Percentiles rank a stretch among this genome's conserved stretches.
phyloP scores from a whole-genome alignment of 129 eudicot genomes.

The Flaveria brownii region DNA sequence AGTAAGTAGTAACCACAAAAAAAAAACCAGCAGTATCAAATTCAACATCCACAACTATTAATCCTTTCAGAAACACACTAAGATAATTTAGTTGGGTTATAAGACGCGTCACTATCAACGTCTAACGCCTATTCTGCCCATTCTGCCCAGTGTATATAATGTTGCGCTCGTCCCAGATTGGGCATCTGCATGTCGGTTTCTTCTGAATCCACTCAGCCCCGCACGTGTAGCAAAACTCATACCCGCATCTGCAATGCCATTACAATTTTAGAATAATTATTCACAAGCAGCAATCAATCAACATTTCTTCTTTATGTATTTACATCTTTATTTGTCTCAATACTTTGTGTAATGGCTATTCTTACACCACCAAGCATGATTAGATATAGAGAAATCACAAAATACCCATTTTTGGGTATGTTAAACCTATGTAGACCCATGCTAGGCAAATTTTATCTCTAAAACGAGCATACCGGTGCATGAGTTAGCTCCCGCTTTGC shows the following conservation, averaged over 20 bases:
- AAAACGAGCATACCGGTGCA: too few species aligned
- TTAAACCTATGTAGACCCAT: too few species aligned
- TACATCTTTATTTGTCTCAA: background rate
- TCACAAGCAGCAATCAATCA: constrained; percentile 19
- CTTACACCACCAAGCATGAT: background rate
- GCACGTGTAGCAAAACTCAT: constrained; percentile 74
- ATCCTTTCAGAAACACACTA: constrained; percentile 2
- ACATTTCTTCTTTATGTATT: background rate
- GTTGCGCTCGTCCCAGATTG: constrained; percentile 59
- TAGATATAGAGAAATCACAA: background rate
- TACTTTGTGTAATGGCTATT: background rate
- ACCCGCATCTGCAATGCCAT: constrained; percentile 59
- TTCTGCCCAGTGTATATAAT: constrained; percentile 23
- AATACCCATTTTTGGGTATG: background rate
- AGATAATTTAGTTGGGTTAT: background rate
- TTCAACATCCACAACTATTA: constrained; percentile 2
- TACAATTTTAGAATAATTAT: constrained; percentile 7
- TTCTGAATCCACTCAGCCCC: constrained; percentile 74
- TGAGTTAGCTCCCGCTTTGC: too few species aligned
- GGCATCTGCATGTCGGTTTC: constrained; percentile 64
- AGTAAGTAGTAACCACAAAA: background rate
- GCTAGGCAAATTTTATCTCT: too few species aligned
- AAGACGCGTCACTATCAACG: background rate
- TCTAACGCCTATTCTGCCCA: background rate
- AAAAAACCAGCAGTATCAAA: background rate